Evolutionary conservation across 352 stramenopile species (phyloP).

Genomic region (Globisporangium paroecandrum): DNA sequence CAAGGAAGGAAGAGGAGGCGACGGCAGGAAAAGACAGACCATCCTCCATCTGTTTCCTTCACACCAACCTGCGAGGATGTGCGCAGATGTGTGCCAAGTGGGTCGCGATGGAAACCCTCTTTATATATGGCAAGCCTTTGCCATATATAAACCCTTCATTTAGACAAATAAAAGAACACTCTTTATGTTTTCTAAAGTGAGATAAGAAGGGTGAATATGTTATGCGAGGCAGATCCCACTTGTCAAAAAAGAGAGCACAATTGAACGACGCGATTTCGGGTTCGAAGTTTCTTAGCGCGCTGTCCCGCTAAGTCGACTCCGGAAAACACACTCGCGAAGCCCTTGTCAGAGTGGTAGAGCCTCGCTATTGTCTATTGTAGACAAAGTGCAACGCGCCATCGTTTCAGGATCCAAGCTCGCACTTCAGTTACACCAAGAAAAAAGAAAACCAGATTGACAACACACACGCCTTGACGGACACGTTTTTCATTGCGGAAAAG

Average conservation of each 20-base stretch:
- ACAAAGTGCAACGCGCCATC: too few species aligned
- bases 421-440: not conserved
- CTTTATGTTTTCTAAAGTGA: not conserved
- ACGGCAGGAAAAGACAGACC: conserved; percentile 1
- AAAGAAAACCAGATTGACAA: not conserved
- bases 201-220: not conserved
- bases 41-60: conserved; percentile 4
- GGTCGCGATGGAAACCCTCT: not conserved
- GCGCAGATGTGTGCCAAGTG: not conserved
- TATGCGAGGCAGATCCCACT: not conserved
- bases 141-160: not conserved
- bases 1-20: not conserved
- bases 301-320: too few species aligned
- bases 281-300: conserved; percentile 4
- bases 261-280: not conserved
- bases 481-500: not conserved
- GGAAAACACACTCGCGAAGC: too few species aligned
- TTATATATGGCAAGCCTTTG: not conserved
- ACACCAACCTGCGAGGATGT: not conserved
- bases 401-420: too few species aligned
- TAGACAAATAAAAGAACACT: not conserved
- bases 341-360: too few species aligned
- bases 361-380: too few species aligned
- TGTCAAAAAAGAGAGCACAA: not conserved
- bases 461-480: not conserved